Evolutionary conservation across 768 basidiomycete species (phyloP), one percentile per base, ranked within the genome.

Genomic region (Rhizopogon roseolus): DNA sequence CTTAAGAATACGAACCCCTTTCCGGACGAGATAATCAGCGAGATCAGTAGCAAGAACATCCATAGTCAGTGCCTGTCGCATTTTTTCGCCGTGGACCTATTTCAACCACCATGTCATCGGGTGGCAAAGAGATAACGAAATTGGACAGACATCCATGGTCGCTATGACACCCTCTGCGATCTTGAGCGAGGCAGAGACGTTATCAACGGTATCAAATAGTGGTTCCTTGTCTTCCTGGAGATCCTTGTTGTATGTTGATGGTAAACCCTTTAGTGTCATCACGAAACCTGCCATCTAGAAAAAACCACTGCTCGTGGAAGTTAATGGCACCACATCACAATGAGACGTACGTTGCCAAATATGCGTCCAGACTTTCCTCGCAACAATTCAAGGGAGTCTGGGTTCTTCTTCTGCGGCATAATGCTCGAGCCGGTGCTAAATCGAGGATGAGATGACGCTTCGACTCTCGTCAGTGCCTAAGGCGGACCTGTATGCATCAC

Each of bases 371-470:
- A 82, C 71, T 99, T 99, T 61, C 97, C 97, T 54, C 97, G 85
- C 54, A 99, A 76, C 19, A 99, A 78, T 70, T 99, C 97, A 52
- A 97, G 75, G 9, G 96, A 98, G 68, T 98, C 97, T 0, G 95
- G 92, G 65, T 98, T 98, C 74, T 98, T 99, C 76, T 99, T 98
- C 67, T 98, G 97, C 5, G 97, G 97, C 97, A 99, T 99, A 67
- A 99, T 98, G 60, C 95, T 98, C 39, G 95, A 98, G 6, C 97
- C 97, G 41, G 97, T 99, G 66, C 94, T 98, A 28, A 41, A 46
- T 17, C 17, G 36, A 17, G 16, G 45, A 54, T 54, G 48, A 45
- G 41, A 37, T 19, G 4, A 4, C n/a, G 4, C 2, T 25, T n/a
- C 10, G 48, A 50, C 16, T 48, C 8, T 22, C 22, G 22, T 48